Base-by-base conservation (phyloP, 306 rosid species). In the Dalbergia cultrata region DNA sequence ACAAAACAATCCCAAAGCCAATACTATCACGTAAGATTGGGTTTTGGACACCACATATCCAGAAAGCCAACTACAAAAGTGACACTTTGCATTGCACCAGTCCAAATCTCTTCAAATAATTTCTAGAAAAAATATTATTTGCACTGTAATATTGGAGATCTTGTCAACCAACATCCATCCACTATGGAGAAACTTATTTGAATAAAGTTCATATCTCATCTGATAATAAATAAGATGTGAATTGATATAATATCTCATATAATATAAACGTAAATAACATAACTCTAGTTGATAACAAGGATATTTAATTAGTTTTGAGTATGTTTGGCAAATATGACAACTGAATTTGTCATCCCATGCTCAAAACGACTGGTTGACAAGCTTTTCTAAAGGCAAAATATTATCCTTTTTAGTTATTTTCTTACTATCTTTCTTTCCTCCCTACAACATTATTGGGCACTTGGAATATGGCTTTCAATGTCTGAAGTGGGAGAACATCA, bases 51-150 rank as follows among this genome's bases (percentile, higher is more conserved):
- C 70, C 62, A 13, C 70, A 62, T 69, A 68, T 31, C 67, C 14
- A 35, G 3, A 17, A 57, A 31, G 37, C 50, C 13, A 56, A 67
- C 21, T 26, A 22, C 22, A 26, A 60, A 16, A n/a, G n/a, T 37
- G 47, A 39, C 82, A 78, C 82, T 57, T 78, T 78, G 37, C 39
- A 26, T 43, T 78, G 58, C 67, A 33, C 11, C 58, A 17, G 17
- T 41, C 21, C 9, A 5, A 66, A 72, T 9, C 52, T 72, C 64
- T 14, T 53, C 60, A n/a, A 31, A 50, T 16, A 69, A 22, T 8
- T 21, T 47, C 31, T 26, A 26, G 31, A 26, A 26, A 26, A 26
- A 26, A 26, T 26, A 26, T 26, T 2, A 26, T 26, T 26, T 26
- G 2, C 2, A 2, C 31, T 2, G 31, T 26, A 1, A 26, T 21